phyloP scores from a whole-genome alignment of 2,329 filamentous ascomycete genomes.

The Beauveria varroae region DNA sequence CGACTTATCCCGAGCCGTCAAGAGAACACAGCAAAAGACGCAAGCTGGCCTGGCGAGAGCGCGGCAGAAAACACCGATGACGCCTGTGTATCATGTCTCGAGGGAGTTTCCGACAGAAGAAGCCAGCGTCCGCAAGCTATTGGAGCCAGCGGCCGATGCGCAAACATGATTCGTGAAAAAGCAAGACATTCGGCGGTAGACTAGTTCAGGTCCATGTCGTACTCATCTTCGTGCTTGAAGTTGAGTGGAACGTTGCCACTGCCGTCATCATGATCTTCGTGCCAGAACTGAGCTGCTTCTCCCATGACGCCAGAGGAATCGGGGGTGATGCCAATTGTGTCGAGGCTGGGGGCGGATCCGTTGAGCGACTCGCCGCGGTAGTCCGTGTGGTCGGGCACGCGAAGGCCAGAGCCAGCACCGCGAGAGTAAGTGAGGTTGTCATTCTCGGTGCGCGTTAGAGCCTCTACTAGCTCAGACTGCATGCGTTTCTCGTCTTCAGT shows the following conservation, averaged over 20 bases:
- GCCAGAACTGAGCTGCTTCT: slow-evolving; percentile 53
- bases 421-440: slow-evolving; percentile 78
- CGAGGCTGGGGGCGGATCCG: slow-evolving; percentile 30
- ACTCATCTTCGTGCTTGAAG: slow-evolving; percentile 95
- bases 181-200: not conserved
- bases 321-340: slow-evolving; percentile 30
- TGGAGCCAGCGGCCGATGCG: slow-evolving; percentile 26
- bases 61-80: slow-evolving; percentile 4
- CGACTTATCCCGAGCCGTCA: not conserved
- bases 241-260: slow-evolving; percentile 59
- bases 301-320: slow-evolving; percentile 30
- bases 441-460: slow-evolving; percentile 71
- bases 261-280: slow-evolving; percentile 63
- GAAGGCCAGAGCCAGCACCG: slow-evolving; percentile 72
- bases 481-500: slow-evolving; percentile 93
- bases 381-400: slow-evolving; percentile 90
- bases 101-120: not conserved
- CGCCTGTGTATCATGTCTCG: slow-evolving; percentile 9
- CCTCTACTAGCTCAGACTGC: slow-evolving; percentile 85
- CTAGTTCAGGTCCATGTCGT: slow-evolving; percentile 63
- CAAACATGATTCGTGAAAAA: slow-evolving; percentile 5
- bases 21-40: not conserved
- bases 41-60: not conserved
- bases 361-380: slow-evolving; percentile 72
- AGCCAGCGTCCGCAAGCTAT: not conserved